Evolutionary conservation across 2,329 filamentous ascomycete genomes (phyloP).

Genomic region (Cordyceps cicadae): DNA sequence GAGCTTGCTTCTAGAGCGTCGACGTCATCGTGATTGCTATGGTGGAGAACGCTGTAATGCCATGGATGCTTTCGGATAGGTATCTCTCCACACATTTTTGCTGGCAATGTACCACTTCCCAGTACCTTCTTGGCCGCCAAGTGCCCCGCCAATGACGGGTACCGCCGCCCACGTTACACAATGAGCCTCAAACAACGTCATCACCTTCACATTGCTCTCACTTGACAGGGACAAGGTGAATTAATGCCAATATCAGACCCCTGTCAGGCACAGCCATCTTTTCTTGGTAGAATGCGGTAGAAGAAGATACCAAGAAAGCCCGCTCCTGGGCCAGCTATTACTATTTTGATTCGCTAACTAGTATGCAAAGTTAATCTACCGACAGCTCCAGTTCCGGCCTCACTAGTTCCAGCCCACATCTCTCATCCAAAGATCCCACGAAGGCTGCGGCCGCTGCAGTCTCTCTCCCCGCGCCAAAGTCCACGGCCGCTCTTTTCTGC

Average conservation of each 20-base stretch:
- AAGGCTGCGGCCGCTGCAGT: constrained; percentile 10
- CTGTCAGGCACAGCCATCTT: constrained; percentile 8
- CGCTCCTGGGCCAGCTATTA: constrained; percentile 1
- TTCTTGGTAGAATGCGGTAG: constrained; percentile 2
- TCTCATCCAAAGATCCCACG: constrained; percentile 11
- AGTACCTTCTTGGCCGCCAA: neutral
- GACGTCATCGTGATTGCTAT: constrained; percentile 11
- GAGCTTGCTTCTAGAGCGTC: constrained; percentile 9
- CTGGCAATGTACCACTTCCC: neutral
- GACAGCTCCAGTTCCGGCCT: neutral
- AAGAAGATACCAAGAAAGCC: neutral
- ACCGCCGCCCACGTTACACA: neutral
- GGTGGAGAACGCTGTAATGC: constrained; percentile 9
- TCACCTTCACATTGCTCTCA: constrained; percentile 1
- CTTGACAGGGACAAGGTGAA: neutral
- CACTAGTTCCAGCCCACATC: neutral
- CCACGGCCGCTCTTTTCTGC: constrained; percentile 1
- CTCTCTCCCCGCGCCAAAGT: constrained; percentile 9
- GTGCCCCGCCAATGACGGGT: constrained; percentile 6
- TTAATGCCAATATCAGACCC: neutral
- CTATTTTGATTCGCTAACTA: constrained; percentile 6
- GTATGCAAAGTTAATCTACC: neutral
- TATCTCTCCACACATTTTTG: neutral
- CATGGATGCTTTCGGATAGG: neutral
- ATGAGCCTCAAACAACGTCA: constrained; percentile 2